Conservation (phyloP, 345 rosid genomes). For the Eucalyptus brandiana region DNA sequence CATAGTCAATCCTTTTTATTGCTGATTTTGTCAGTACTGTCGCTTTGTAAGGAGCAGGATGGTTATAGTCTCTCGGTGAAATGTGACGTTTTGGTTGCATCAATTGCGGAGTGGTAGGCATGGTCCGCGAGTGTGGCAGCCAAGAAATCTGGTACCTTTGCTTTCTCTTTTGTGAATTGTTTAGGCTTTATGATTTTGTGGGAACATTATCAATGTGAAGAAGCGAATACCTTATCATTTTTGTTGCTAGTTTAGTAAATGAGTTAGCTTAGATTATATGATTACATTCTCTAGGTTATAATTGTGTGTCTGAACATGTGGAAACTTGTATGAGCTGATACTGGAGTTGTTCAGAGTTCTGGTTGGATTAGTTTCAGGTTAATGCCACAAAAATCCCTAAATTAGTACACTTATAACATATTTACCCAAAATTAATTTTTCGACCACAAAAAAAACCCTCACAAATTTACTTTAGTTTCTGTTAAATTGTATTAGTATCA, state of each 20-base stretch:
- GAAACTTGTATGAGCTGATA: neutral
- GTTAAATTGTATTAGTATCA: too few relatives aligned
- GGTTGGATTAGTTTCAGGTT: neutral
- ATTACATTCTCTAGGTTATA: neutral
- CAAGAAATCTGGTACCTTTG: too few relatives aligned
- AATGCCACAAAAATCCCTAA: fast-evolving
- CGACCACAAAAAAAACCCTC: fast-evolving
- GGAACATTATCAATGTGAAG: too few relatives aligned
- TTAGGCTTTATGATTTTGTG: too few relatives aligned
- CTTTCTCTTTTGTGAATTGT: too few relatives aligned
- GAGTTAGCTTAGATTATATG: fast-evolving
- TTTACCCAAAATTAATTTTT: fast-evolving
- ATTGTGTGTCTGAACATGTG: neutral
- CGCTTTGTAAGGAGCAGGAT: too few relatives aligned
- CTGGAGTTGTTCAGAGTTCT: fast-evolving
- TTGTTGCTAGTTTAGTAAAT: fast-evolving
- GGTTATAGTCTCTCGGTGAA: too few relatives aligned
- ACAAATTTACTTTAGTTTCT: fast-evolving
- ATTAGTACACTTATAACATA: fast-evolving
- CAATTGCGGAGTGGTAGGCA: fast-evolving
- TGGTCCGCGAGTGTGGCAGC: too few relatives aligned
- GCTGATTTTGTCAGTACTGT: too few relatives aligned
- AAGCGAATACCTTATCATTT: fast-evolving
- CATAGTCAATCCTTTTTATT: too few relatives aligned
- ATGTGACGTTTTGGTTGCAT: too few relatives aligned